Evolutionary conservation across 805 yeast genomes (phyloP).

Genomic region (Pichia scutulata): DNA sequence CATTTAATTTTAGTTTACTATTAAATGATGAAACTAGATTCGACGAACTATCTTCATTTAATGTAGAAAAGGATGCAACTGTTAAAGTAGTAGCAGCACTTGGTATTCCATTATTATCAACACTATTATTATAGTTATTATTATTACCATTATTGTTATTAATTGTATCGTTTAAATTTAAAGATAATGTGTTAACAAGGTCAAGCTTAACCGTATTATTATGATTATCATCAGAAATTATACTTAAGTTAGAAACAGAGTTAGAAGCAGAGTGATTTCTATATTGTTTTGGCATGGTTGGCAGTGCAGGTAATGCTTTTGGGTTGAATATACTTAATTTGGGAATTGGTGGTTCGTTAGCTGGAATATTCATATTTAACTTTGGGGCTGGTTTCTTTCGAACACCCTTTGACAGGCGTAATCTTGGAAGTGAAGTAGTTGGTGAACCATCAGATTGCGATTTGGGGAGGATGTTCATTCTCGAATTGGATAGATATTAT

Average conservation of each 20-base stretch:
- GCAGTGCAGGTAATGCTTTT: not conserved
- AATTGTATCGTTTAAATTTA: not conserved
- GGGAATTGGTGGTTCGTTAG: not conserved
- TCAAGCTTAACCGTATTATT: not conserved
- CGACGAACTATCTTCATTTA: constrained; percentile 6
- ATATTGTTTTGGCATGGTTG: constrained; percentile 4
- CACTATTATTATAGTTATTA: not conserved
- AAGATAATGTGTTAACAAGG: not conserved
- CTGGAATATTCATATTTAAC: constrained; percentile 8
- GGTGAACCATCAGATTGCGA: not conserved
- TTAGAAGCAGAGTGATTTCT: not conserved
- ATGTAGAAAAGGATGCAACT: constrained; percentile 6
- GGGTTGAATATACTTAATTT: constrained; percentile 1
- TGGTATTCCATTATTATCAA: constrained; percentile 4
- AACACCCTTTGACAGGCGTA: constrained; percentile 4
- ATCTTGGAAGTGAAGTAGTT: constrained; percentile 1
- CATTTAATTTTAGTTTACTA: constrained; percentile 2
- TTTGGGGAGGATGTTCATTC: not conserved
- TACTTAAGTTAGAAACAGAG: not conserved
- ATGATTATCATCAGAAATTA: not conserved
- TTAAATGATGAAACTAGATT: constrained; percentile 4
- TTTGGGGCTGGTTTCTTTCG: constrained; percentile 11
- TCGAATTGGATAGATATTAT: not conserved
- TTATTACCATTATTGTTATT: not conserved
- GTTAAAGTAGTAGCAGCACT: constrained; percentile 11